phyloP scores from a whole-genome alignment of 129 eudicot species.

The Tanacetum coccineum region DNA sequence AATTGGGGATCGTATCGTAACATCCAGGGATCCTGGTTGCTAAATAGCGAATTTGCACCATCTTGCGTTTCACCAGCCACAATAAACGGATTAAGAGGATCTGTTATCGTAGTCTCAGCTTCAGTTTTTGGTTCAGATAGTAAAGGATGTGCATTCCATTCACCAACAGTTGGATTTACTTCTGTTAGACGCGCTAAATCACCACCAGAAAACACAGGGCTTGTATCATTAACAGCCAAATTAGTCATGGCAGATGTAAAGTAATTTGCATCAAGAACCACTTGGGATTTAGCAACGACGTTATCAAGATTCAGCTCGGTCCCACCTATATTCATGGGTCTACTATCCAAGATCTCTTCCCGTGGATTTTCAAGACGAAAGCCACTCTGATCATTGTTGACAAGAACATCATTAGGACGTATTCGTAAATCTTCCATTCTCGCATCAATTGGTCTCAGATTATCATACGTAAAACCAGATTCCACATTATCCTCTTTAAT shows the following conservation, averaged over 20 bases:
- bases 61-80: slow-evolving; percentile 48
- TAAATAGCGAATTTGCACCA: slow-evolving; percentile 58
- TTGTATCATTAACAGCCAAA: slow-evolving; percentile 29
- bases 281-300: slow-evolving; percentile 23
- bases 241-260: slow-evolving; percentile 37
- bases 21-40: slow-evolving; percentile 96
- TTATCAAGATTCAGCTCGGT: background rate
- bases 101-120: slow-evolving; percentile 25
- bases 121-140: slow-evolving; percentile 36
- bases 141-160: slow-evolving; percentile 38
- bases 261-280: slow-evolving; percentile 27
- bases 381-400: slow-evolving; percentile 32
- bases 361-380: slow-evolving; percentile 35
- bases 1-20: slow-evolving; percentile 56
- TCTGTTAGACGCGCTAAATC: slow-evolving; percentile 32
- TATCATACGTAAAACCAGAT: slow-evolving; percentile 39
- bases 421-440: slow-evolving; percentile 65
- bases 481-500: slow-evolving; percentile 40
- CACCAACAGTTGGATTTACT: slow-evolving; percentile 29
- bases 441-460: slow-evolving; percentile 51
- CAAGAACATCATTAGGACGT: slow-evolving; percentile 44
- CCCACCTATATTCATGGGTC: slow-evolving; percentile 12
- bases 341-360: slow-evolving; percentile 44
- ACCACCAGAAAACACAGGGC: slow-evolving; percentile 23
- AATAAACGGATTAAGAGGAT: slow-evolving; percentile 40